Base-by-base conservation (phyloP, 129 eudicot species). In the Heracleum sosnowskyi region DNA sequence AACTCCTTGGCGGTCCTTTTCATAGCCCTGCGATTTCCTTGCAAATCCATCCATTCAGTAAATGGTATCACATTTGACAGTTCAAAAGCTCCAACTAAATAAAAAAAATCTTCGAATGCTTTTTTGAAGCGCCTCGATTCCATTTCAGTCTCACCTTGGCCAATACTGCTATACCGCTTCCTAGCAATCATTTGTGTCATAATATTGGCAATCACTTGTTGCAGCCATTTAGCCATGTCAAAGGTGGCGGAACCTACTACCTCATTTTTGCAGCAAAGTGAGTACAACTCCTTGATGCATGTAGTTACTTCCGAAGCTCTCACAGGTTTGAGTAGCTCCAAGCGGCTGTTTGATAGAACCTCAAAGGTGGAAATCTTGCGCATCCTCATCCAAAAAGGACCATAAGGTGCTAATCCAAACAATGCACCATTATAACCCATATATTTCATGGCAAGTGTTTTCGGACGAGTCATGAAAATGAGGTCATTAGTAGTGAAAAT, bases 41-140 rank as follows among this genome's bases (percentile, higher is more conserved):
- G 76, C 29, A 79, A 60, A 78, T 83, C 86, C 79, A 84, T 18
- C 84, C 79, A 80, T 76, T 76, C 31, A 36, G 81, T 28, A 13
- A n/a, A 57, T 13, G 81, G 84, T 10, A 76, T 22, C 12, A 74
- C 81, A 37, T 80, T 81, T 13, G 84, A 80, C 7, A 84, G 40
- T 11, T 40, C 76, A 76, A 76, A 62, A 26, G 78, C 33, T 7
- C 76, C 83, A 26, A 78, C 74, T 18, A 64, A 11, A 29, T 40
- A 28, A 33, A 78, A 46, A 28, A 79, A 78, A 36, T 49, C 46
- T 9, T 37, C 66, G 24, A 77, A 72, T 7, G 74, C 51, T 26
- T 29, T 74, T 9, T 73, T 62, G 45, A 35, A 51, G 34, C 41
- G 40, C 53, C 16, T 42, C 0, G 79, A 55, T 74, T 81, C 75